Percentiles rank a stretch among this genome's conserved stretches.
Conservation (phyloP, 192 early-diverging fungal species). For the Piromyces finnis region DNA sequence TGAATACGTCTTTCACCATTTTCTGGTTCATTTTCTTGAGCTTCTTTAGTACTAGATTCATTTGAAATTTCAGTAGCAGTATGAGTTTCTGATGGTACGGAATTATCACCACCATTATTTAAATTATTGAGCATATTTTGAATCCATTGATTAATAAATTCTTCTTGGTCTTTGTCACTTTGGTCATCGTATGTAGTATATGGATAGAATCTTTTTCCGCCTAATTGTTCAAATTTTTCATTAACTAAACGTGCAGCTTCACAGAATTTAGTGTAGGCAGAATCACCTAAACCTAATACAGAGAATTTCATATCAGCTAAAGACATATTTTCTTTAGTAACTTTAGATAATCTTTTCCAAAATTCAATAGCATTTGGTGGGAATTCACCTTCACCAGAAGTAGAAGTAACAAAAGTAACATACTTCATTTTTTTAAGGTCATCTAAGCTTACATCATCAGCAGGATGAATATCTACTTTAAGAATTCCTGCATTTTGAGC, state of each 20-base stretch:
- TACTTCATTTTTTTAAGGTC: conserved; percentile 63
- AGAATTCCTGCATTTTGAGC: conserved; percentile 29
- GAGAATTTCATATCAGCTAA: conserved; percentile 50
- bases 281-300: conserved; percentile 82
- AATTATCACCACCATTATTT: neutral
- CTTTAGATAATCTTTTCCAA: conserved; percentile 52
- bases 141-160: neutral
- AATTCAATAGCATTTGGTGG: conserved; percentile 81
- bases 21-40: neutral
- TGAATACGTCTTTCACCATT: neutral
- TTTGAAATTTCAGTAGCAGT: too few relatives aligned
- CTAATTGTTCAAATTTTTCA: neutral
- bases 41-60: too few relatives aligned
- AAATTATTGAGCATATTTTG: neutral
- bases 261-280: neutral
- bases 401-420: conserved; percentile 61
- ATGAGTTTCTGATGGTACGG: too few relatives aligned
- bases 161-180: neutral
- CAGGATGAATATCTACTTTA: neutral
- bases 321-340: conserved; percentile 27
- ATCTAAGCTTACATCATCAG: conserved; percentile 19
- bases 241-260: neutral
- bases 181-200: neutral
- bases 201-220: neutral
- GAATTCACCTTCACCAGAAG: conserved; percentile 94